Evolutionary conservation across 306 rosid species (phyloP).

Genomic region (Cotoneaster glaucophyllus): DNA sequence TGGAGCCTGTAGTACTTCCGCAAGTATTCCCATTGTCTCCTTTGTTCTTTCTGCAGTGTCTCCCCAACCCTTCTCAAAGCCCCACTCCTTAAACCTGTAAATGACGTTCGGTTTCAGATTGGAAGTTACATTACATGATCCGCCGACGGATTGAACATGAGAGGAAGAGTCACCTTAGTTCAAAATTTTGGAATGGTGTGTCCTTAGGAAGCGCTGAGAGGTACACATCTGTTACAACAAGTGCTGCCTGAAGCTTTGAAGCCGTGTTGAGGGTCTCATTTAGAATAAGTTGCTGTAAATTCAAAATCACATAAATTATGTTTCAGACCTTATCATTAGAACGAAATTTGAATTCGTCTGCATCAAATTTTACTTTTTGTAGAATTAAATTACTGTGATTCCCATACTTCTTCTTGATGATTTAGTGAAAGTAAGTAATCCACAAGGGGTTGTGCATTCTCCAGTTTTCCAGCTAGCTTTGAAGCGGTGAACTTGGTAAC

Average conservation of each 20-base stretch:
- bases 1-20: constrained; percentile 85
- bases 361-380: not conserved
- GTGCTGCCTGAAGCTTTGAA: constrained; percentile 63
- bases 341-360: not conserved
- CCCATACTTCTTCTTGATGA: constrained; percentile 64
- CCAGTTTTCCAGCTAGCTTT: constrained; percentile 43
- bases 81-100: constrained; percentile 81
- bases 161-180: constrained; percentile 39
- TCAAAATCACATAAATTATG: not conserved
- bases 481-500: constrained; percentile 56
- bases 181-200: constrained; percentile 52
- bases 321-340: not conserved
- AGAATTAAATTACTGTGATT: not conserved
- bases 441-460: constrained; percentile 63
- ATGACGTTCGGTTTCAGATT: not conserved
- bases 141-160: not conserved
- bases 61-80: constrained; percentile 97
- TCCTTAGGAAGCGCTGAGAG: constrained; percentile 48
- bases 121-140: not conserved
- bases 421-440: constrained; percentile 62
- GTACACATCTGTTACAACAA: constrained; percentile 56
- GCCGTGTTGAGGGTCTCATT: constrained; percentile 52
- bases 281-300: constrained; percentile 60
- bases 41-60: constrained; percentile 63
- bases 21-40: constrained; percentile 57